These are phyloP conservation scores for Silene latifolia DNA, from an alignment of 148 eudicot species.

Conservation along the genomic window DNA sequence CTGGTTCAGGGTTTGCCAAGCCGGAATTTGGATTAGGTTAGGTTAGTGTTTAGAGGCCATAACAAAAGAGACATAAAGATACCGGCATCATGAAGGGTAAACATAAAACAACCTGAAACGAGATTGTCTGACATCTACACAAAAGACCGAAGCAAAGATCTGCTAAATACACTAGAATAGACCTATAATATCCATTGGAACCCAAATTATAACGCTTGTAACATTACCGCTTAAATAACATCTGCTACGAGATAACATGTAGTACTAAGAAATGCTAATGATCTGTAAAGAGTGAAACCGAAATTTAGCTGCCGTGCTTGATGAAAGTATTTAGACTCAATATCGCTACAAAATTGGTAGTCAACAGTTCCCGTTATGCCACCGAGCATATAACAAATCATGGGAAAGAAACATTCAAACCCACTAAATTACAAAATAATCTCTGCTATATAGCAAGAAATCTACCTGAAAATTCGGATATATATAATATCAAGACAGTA, in stretches of 20 bases:
- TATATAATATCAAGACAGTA: conserved; percentile 22
- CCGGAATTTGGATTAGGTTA: too few species aligned
- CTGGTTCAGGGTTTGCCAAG: too few species aligned
- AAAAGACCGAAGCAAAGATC: not conserved
- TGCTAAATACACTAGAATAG: not conserved
- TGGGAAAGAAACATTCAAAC: conserved; percentile 9
- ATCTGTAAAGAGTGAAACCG: not conserved
- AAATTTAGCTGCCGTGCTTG: conserved; percentile 18
- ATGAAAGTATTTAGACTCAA: conserved; percentile 22
- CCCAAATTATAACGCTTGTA: not conserved
- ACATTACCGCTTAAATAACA: too few species aligned
- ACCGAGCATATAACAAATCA: conserved; percentile 30
- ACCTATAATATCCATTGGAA: too few species aligned
- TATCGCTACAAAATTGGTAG: conserved; percentile 30
- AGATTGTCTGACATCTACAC: not conserved
- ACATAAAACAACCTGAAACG: not conserved
- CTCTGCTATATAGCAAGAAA: conserved; percentile 5
- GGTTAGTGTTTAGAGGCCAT: too few species aligned
- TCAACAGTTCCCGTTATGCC: conserved; percentile 20
- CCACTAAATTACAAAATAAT: conserved; percentile 14
- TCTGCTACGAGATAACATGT: not conserved
- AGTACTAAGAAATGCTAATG: not conserved
- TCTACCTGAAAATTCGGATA: conserved; percentile 20
- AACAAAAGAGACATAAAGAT: not conserved
- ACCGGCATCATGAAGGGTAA: not conserved